These are phyloP conservation scores for Tilletia indica DNA, from an alignment of 1,284 basidiomycete species.

Conservation along the genomic window DNA sequence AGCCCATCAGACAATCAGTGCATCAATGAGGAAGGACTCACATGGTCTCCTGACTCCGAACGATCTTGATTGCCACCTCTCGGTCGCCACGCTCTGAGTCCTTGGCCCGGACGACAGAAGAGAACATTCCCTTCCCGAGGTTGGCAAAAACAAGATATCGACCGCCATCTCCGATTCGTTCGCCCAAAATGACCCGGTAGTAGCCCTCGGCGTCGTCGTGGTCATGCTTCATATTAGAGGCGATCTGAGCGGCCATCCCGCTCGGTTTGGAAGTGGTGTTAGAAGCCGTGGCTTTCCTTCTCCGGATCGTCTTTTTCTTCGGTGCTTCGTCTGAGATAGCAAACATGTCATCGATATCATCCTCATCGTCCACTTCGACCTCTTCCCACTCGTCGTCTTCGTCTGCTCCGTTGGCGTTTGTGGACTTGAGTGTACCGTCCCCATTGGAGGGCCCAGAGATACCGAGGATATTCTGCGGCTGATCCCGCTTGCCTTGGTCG, in stretches of 20 bases:
- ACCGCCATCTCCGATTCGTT: constrained; percentile 79
- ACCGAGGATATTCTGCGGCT: constrained; percentile 10
- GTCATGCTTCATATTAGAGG: constrained; percentile 56
- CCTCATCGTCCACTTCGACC: constrained; percentile 49
- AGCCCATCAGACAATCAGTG: neutral
- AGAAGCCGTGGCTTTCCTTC: constrained; percentile 24
- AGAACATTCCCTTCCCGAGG: constrained; percentile 97
- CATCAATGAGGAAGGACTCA: neutral
- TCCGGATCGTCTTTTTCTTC: constrained; percentile 36
- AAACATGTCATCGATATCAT: constrained; percentile 53
- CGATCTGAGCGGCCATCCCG: neutral
- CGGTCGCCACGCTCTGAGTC: constrained; percentile 57
- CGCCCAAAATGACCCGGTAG: constrained; percentile 89
- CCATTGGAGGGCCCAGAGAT: neutral
- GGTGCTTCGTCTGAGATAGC: constrained; percentile 36
- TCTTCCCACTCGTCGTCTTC: constrained; percentile 42
- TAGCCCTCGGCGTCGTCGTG: constrained; percentile 86
- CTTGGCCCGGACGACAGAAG: constrained; percentile 86
- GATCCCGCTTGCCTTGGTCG: neutral
- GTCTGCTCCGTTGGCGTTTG: neutral
- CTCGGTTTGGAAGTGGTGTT: neutral
- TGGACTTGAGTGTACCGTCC: neutral
- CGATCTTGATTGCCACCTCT: constrained; percentile 97
- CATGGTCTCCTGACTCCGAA: constrained; percentile 95
- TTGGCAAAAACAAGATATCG: constrained; percentile 92